Evolutionary conservation across 768 basidiomycete genomes (phyloP), one percentile per base, ranked within the genome.

Genomic region (Trametes cinnabarina): DNA sequence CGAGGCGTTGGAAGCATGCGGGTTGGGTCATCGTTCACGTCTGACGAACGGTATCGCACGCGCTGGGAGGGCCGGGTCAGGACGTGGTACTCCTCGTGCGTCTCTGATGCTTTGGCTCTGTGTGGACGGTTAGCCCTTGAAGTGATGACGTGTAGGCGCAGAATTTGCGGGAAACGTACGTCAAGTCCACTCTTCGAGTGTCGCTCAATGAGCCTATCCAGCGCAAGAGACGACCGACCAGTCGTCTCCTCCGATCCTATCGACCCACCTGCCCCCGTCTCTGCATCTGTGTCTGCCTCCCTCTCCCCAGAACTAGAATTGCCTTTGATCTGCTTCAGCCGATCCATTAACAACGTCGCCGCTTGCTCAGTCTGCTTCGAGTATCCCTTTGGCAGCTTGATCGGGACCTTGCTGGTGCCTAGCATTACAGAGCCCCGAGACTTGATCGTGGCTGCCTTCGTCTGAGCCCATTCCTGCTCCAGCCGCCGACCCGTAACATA

Each of bases 381-480:
- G 15, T 5, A n/a, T 5, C 10, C 5, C 37, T 14, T 14, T 8
- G 37, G 37, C 11, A 15, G 9, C 37, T 9, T 39, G 37, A n/a
- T 5, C 9, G 37, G 37, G 7, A 39, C 14, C 37, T 15, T 8
- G 37, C 9, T 5, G 37, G 14, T 14, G 14, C 17, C 17, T 8
- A 39, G 37, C 11, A 15, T 8, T n/a, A 15, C 37, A 15, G 37
- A 10, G 15, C 37, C 37, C 11, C 7, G 14, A 39, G 37, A 39
- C 37, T 39, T n/a, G 10, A 39, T 15, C 9, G n/a, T 14, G 10
- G 7, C 15, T 4, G 15, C 37, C 37, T 8, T 39, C 14, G 37
- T 15, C 40, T 43, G 28, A 19, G 26, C 34, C 62, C 62, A 63
- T 28, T 48, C 34, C 6, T 10, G 15, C 32, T 62, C 60, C 19